phyloP scores from a whole-genome alignment of 768 basidiomycete species.

The Tephrocybe sp. region DNA sequence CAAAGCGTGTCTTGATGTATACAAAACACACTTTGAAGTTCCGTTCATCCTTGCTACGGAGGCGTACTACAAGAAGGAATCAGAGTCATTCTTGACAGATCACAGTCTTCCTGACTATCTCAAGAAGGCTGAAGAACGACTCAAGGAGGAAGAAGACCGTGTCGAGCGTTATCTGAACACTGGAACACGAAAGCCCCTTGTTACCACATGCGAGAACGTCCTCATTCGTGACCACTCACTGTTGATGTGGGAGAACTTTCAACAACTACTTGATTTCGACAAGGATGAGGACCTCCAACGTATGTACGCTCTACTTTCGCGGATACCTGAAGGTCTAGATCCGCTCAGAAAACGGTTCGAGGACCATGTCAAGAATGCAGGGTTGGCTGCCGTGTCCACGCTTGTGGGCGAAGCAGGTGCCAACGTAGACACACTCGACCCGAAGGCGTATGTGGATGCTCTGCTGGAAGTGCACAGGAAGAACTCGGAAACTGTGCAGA shows the following conservation, averaged over 20 bases:
- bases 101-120: slow-evolving; percentile 94
- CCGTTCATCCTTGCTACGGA: slow-evolving; percentile 90
- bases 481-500: too few species aligned
- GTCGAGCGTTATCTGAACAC: slow-evolving; percentile 93
- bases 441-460: neutral
- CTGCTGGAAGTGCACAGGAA: too few species aligned
- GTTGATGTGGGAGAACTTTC: slow-evolving; percentile 93
- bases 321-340: slow-evolving; percentile 88
- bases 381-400: slow-evolving; percentile 78
- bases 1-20: slow-evolving; percentile 91
- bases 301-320: slow-evolving; percentile 91
- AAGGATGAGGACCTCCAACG: slow-evolving; percentile 93
- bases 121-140: slow-evolving; percentile 89
- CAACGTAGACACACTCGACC: slow-evolving; percentile 38
- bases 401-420: slow-evolving; percentile 58
- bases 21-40: slow-evolving; percentile 85
- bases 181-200: slow-evolving; percentile 78
- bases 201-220: slow-evolving; percentile 86
- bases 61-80: slow-evolving; percentile 90
- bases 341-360: slow-evolving; percentile 92
- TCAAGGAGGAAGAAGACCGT: slow-evolving; percentile 93
- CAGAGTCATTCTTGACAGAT: slow-evolving; percentile 83
- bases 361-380: slow-evolving; percentile 92
- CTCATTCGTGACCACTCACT: slow-evolving; percentile 86
- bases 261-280: slow-evolving; percentile 85